These are phyloP conservation scores for Selenicereus undatus DNA, from an alignment of 148 eudicot species.

Conservation along the genomic window DNA sequence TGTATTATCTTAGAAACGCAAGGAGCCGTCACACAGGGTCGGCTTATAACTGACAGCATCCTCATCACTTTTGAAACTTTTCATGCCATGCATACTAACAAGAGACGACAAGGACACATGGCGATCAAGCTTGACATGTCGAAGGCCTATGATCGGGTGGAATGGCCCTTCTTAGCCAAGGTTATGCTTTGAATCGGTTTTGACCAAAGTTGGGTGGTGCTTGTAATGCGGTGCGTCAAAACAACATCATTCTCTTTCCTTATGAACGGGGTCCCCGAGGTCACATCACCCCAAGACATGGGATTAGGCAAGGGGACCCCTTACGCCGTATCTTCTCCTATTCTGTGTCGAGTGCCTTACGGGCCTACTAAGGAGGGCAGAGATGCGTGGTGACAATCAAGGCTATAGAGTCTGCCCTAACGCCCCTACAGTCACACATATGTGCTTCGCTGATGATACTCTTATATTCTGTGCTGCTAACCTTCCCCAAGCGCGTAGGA, in stretches of 20 bases:
- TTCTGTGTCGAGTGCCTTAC: neutral
- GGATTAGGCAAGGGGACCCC: neutral
- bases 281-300: neutral
- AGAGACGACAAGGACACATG: no score
- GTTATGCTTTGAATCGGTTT: neutral
- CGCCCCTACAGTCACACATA: neutral
- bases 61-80: neutral
- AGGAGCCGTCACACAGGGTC: neutral
- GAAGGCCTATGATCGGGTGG: constrained; percentile 1
- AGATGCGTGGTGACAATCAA: no score
- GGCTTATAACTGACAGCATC: neutral
- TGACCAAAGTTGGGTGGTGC: neutral
- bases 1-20: neutral
- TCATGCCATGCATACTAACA: neutral
- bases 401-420: neutral
- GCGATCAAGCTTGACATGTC: neutral
- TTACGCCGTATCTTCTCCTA: neutral
- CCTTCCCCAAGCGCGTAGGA: neutral
- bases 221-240: neutral
- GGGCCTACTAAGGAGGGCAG: neutral
- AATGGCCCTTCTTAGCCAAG: neutral
- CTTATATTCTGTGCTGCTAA: neutral
- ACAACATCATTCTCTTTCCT: neutral
- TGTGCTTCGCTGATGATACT: neutral
- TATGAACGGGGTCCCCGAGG: neutral